phyloP scores from a whole-genome alignment of 257 asterid species.

The Galeopsis tetrahit region DNA sequence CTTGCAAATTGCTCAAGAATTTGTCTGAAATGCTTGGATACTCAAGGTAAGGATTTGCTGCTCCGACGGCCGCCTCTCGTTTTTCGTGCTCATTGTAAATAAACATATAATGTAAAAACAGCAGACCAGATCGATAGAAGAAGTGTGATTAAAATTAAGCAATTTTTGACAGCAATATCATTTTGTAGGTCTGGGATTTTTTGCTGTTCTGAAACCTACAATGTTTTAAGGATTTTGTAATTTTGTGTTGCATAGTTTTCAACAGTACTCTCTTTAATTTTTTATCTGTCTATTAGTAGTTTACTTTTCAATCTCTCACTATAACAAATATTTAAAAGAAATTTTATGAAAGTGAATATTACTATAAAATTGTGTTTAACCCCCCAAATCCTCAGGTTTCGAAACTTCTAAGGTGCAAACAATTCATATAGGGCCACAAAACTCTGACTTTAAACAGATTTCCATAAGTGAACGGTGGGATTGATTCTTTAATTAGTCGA shows the following conservation, averaged over 20 bases:
- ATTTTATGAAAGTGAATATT: conserved; percentile 8
- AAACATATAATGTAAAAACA: neutral
- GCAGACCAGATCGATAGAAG: conserved; percentile 20
- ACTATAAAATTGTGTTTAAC: neutral
- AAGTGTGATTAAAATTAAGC: neutral
- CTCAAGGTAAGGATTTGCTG: neutral
- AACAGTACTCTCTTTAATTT: no score
- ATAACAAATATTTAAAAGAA: neutral
- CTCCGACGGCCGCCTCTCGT: neutral
- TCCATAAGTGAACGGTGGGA: no score
- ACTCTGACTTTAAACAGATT: no score
- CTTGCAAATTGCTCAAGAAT: conserved; percentile 1
- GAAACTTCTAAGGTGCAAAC: no score
- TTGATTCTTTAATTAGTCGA: no score
- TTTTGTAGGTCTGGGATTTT: conserved; percentile 43
- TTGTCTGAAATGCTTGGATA: neutral
- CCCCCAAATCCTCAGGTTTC: no score
- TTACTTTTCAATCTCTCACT: neutral
- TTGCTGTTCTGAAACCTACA: neutral
- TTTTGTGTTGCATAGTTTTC: neutral
- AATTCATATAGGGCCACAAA: no score
- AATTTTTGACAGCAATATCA: conserved; percentile 33
- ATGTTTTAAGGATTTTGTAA: neutral
- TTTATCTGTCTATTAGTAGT: no score
- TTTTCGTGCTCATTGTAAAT: conserved; percentile 23